Percentiles rank a stretch among this genome's conserved stretches.
phyloP scores from a whole-genome alignment of 495 filamentous ascomycete species.

The Xylaria bambusicola region DNA sequence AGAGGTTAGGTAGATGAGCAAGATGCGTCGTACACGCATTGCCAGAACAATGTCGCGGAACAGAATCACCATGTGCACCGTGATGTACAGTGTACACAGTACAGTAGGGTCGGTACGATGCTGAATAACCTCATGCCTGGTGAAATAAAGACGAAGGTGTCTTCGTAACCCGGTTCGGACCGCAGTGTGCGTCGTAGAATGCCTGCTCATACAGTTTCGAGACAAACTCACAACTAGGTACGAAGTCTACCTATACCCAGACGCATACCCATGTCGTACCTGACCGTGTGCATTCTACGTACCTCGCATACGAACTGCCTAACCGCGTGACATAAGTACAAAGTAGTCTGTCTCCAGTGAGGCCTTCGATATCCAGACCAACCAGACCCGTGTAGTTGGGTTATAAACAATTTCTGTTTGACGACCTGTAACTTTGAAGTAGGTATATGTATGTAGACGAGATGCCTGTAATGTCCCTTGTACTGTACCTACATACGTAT shows the following conservation, averaged over 20 bases:
- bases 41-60: neutral
- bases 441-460: too few species aligned
- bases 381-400: too few species aligned
- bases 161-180: slow-evolving; percentile 5
- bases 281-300: neutral
- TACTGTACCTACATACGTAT: too few species aligned
- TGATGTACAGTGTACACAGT: neutral
- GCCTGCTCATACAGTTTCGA: slow-evolving; percentile 3
- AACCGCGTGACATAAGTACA: too few species aligned
- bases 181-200: neutral
- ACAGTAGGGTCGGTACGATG: too few species aligned
- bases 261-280: neutral
- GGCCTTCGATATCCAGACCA: too few species aligned
- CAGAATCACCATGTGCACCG: neutral
- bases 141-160: neutral
- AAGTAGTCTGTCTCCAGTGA: too few species aligned
- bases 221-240: neutral
- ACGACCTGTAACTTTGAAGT: too few species aligned
- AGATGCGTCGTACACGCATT: neutral
- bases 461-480: too few species aligned
- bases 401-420: too few species aligned
- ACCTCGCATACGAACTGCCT: slow-evolving; percentile 12
- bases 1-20: neutral
- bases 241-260: too few species aligned
- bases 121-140: too few species aligned